Conservation (phyloP, 352 stramenopile species). For the Achlya hypogyna region DNA sequence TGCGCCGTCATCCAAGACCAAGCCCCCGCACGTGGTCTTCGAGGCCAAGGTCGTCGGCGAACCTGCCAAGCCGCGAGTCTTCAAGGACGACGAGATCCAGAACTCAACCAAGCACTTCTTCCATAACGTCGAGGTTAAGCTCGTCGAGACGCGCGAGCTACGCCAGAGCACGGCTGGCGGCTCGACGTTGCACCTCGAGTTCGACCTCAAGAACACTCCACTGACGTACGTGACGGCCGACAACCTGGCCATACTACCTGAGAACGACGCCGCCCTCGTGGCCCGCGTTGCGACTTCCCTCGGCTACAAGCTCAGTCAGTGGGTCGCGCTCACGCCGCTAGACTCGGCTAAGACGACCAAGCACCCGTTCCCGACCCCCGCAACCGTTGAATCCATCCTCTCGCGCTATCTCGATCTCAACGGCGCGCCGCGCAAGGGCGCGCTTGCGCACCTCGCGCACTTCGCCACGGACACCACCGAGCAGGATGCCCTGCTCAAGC, state of each 20-base stretch:
- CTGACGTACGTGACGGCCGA: constrained; percentile 78
- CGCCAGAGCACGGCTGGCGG: constrained; percentile 63
- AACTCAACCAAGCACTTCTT: constrained; percentile 88
- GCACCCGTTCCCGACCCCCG: constrained; percentile 92
- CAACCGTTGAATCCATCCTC: constrained; percentile 88
- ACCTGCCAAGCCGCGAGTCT: constrained; percentile 13
- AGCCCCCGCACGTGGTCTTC: constrained; percentile 51
- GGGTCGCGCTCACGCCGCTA: constrained; percentile 69
- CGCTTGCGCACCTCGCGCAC: constrained; percentile 74
- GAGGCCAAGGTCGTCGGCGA: constrained; percentile 36
- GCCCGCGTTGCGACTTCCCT: constrained; percentile 73
- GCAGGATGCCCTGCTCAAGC: constrained; percentile 35
- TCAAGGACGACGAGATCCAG: constrained; percentile 43
- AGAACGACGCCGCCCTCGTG: constrained; percentile 78
- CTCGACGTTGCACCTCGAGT: constrained; percentile 85
- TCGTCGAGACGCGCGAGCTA: constrained; percentile 87
- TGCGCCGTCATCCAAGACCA: constrained; percentile 16
- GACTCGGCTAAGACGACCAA: constrained; percentile 31
- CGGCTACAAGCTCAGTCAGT: constrained; percentile 85
- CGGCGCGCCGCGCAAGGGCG: constrained; percentile 72
- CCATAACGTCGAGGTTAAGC: constrained; percentile 65
- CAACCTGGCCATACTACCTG: constrained; percentile 89
- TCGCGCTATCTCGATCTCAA: constrained; percentile 92
- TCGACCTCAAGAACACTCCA: constrained; percentile 68
- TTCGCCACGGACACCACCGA: constrained; percentile 58